Evolutionary conservation across 352 stramenopile species (phyloP), one percentile per base, ranked within the genome.

Genomic region (Phytophthora macrochlamydospora): DNA sequence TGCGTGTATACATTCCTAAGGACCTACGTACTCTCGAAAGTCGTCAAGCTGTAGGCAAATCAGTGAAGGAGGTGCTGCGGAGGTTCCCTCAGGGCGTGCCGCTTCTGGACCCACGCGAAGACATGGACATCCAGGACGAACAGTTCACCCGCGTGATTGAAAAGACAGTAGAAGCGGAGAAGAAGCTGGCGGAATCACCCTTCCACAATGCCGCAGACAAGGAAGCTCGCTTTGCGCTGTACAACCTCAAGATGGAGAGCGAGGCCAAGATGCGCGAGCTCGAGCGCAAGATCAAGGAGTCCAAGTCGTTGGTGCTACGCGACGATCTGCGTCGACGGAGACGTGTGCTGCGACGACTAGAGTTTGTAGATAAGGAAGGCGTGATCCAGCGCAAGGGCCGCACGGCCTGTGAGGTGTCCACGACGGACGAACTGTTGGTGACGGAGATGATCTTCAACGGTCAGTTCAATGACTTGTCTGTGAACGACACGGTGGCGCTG

Each of bases 361-460:
- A 98, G 37, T 98, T 99, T 76, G 95, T 99, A 3, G 93, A 98
- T 72, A 87, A 89, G 45, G 90, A 98, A 30, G 89, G 90, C 13
- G 97, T 99, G 43, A 99, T 99, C 68, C 95, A 99, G 74, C 95
- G 97, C n/a, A 99, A 99, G 83, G 98, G 98, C 35, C 89, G 97
- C 46, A 98, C 98, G 28, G 98, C 97, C 3, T 99, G 97, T 73
- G 98, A 99, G 78, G 96, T 99, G 55, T 99, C 98, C 48, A 99
- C 97, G 9, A 96, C 94, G 2, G 94, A 99, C 71, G 98, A 99
- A 74, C 76, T 99, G 58, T 86, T 99, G 24, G 88, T 99, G 38
- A 99, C 97, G 3, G 98, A 99, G 76, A 88, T 99, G 59, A 98
- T 99, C 38, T 99, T 99, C 79, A 97, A 93, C 43, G 97, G 97